Evolutionary conservation across 2,329 filamentous ascomycete genomes (phyloP).

Genomic region (Clonostachys byssicola): DNA sequence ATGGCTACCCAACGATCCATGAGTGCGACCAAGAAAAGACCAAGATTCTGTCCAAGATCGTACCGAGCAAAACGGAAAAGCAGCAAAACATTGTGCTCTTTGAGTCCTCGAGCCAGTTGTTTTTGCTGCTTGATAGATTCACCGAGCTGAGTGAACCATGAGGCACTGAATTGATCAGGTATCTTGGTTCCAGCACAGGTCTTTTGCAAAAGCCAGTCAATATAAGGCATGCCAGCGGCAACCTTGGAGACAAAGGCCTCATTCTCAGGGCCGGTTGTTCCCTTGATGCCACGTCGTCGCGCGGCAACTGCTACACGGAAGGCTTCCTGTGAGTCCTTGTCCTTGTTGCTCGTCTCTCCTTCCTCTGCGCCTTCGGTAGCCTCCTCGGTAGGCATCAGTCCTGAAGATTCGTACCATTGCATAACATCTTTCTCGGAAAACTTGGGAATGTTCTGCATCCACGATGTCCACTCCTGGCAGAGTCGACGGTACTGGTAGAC

Average conservation of each 20-base stretch:
- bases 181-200: conserved; percentile 16
- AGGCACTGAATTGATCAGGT: conserved; percentile 21
- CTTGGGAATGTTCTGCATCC: conserved; percentile 45
- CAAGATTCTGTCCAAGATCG: conserved; percentile 27
- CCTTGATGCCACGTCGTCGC: conserved; percentile 6
- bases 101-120: conserved; percentile 25
- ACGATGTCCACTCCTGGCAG: conserved; percentile 54
- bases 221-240: conserved; percentile 21
- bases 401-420: conserved; percentile 37
- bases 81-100: conserved; percentile 30
- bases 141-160: conserved; percentile 27
- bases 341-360: conserved; percentile 5
- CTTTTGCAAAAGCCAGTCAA: conserved; percentile 27
- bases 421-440: conserved; percentile 44
- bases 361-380: conserved; percentile 1
- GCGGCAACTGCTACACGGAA: conserved; percentile 29
- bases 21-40: conserved; percentile 28
- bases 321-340: conserved; percentile 12
- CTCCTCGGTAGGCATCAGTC: conserved; percentile 6
- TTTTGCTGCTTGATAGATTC: conserved; percentile 25
- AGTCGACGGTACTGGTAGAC: conserved; percentile 48
- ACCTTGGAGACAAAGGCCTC: conserved; percentile 10
- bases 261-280: not conserved
- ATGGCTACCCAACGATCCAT: conserved; percentile 32
- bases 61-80: conserved; percentile 26